Base-by-base conservation (phyloP, 495 filamentous ascomycete species). In the Daldinia childiae region DNA sequence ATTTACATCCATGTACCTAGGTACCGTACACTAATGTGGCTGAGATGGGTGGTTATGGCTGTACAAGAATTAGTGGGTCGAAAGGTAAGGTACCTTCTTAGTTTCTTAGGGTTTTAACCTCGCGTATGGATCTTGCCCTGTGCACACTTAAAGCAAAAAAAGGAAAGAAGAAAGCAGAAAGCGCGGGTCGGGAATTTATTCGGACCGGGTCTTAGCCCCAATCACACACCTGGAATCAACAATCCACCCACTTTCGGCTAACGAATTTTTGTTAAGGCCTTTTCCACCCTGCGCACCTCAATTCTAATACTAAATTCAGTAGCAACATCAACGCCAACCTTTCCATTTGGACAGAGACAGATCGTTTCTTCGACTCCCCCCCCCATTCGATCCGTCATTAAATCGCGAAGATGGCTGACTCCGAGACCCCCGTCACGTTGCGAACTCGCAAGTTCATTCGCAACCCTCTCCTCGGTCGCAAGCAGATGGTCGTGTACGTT, bases 401-500 rank as follows among this genome's bases (percentile, higher is more conserved):
- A 65, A 71, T 39, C 73, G 72, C 82, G 85, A 93, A 82, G 81
- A 98, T 98, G 95, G 89, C 94, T 83, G 95, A 98, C 84, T 83
- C 87, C 65, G 90, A 91, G 79, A 79, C 87, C 81, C 88, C 91
- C 75, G 92, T 99, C 80, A 99, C 95, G 76, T 86, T 99, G 87
- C 92, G 96, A 85, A 99, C 96, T 83, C 95, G 96, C 91, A 99
- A 99, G 88, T 99, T 99, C 93, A 96, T 98, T 84, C 91, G 93
- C 85, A 99, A 99, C 88, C 92, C 96, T 81, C 93, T 99, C 81
- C 92, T 99, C 74, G 94, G 90, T 79, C 91, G 95, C 80, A 97
- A 95, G 88, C 96, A 99, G 90, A 98, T 99, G 95, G 96, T 99
- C 85, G 93, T 98, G 95, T 99, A 95, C 89, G 96, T 92, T 92